phyloP scores from a whole-genome alignment of 257 asterid species.

The Fraxinus anomala region DNA sequence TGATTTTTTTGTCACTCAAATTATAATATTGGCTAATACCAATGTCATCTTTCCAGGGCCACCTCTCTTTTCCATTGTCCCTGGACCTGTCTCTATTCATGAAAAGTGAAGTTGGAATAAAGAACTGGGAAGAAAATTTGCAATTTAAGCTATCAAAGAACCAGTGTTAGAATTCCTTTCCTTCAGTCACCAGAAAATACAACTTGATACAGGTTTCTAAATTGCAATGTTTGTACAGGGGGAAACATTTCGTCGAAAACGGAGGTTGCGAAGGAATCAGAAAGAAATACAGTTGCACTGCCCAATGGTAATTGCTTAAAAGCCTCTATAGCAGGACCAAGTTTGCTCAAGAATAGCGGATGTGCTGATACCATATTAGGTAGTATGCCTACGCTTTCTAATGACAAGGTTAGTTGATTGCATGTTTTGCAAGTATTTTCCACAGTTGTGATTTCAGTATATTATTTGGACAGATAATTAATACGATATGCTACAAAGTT shows the following conservation, averaged over 20 bases:
- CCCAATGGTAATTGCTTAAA: constrained; percentile 27
- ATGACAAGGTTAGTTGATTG: constrained; percentile 30
- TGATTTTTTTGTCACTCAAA: background rate
- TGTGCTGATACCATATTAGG: constrained; percentile 25
- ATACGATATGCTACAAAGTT: background rate
- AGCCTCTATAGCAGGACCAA: constrained; percentile 17
- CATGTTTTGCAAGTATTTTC: background rate
- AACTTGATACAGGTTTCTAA: constrained; percentile 28
- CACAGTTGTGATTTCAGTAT: background rate
- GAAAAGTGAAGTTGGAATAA: constrained; percentile 47
- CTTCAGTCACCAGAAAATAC: constrained; percentile 37
- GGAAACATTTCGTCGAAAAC: constrained; percentile 26
- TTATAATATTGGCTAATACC: background rate
- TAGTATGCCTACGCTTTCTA: constrained; percentile 14
- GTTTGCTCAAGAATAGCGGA: constrained; percentile 24
- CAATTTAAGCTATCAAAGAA: constrained; percentile 27
- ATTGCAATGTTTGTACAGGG: constrained; percentile 27
- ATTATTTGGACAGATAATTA: background rate
- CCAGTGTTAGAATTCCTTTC: constrained; percentile 28
- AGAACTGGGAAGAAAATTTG: constrained; percentile 36
- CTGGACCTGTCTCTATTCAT: constrained; percentile 66
- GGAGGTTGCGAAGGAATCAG: constrained; percentile 25
- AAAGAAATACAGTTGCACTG: constrained; percentile 16
- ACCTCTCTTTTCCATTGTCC: constrained; percentile 66
- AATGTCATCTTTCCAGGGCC: constrained; percentile 54